phyloP scores from a whole-genome alignment of 2,329 filamentous ascomycete genomes.

The Macroventuria anomochaeta region DNA sequence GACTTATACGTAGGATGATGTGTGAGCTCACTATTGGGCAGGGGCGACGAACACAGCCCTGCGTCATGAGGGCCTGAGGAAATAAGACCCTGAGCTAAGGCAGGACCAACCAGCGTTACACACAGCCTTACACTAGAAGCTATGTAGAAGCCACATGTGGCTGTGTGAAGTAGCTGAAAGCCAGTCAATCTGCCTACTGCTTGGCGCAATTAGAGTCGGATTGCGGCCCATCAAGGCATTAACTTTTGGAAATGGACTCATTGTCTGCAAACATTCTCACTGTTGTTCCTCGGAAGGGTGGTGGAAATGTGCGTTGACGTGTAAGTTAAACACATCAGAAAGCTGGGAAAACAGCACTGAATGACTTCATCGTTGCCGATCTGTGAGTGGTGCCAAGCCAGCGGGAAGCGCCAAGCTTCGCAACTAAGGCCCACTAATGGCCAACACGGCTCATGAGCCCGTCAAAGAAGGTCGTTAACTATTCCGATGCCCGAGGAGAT shows the following conservation, averaged over 20 bases:
- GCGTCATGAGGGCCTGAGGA: constrained; percentile 9
- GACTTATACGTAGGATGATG: constrained; percentile 2
- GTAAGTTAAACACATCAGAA: not conserved
- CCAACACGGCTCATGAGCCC: constrained; percentile 4
- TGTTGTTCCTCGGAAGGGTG: not conserved
- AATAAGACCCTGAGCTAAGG: not conserved
- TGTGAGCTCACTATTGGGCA: constrained; percentile 5
- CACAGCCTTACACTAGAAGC: constrained; percentile 11
- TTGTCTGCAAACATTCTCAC: not conserved
- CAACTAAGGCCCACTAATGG: not conserved
- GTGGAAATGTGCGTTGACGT: constrained; percentile 4
- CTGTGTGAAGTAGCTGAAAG: not conserved
- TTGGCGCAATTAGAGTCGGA: constrained; percentile 9
- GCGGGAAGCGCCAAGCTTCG: constrained; percentile 3
- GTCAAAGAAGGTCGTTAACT: not conserved
- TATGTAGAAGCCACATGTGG: constrained; percentile 9
- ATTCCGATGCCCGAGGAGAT: not conserved
- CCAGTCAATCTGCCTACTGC: not conserved
- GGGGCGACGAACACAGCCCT: constrained; percentile 12
- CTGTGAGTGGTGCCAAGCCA: constrained; percentile 1
- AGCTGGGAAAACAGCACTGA: not conserved
- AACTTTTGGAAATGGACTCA: not conserved
- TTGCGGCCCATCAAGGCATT: not conserved
- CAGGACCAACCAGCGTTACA: not conserved
- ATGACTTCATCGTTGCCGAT: constrained; percentile 17